Conservation (phyloP, 495 filamentous ascomycete genomes). For the Terfezia boudieri region DNA sequence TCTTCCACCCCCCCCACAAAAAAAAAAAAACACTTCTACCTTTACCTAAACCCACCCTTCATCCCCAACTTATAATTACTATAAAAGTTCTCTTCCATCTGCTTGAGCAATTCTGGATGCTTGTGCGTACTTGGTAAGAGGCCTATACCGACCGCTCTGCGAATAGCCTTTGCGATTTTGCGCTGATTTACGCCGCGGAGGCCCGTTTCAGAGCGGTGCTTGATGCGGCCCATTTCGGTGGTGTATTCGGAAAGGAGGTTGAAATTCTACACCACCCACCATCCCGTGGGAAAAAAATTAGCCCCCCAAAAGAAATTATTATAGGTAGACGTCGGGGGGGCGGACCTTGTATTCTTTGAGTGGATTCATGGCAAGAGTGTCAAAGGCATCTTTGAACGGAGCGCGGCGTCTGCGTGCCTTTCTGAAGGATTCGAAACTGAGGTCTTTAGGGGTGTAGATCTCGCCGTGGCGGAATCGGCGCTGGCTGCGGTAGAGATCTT, state of each 20-base stretch:
- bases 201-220: constrained; percentile 47
- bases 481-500: background rate
- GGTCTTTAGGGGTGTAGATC: constrained; percentile 75
- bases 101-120: constrained; percentile 65
- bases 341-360: constrained; percentile 64
- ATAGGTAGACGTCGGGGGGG: too few relatives aligned
- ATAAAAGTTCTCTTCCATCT: constrained; percentile 1
- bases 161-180: constrained; percentile 74
- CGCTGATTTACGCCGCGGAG: constrained; percentile 75
- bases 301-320: background rate
- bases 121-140: constrained; percentile 79
- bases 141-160: constrained; percentile 68
- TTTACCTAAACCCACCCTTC: too few relatives aligned
- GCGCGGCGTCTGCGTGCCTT: constrained; percentile 36
- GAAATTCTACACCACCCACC: constrained; percentile 45
- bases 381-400: constrained; percentile 45
- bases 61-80: background rate
- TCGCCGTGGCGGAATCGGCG: constrained; percentile 34
- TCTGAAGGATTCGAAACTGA: constrained; percentile 47
- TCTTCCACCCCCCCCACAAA: too few relatives aligned
- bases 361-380: constrained; percentile 60
- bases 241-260: constrained; percentile 77
- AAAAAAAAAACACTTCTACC: too few relatives aligned
- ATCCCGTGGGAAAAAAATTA: background rate
- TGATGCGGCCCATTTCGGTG: constrained; percentile 66